Percentiles rank a stretch among this genome's conserved stretches.
Conservation (phyloP, 306 rosid species). For the Dalbergia cochinchinensis region DNA sequence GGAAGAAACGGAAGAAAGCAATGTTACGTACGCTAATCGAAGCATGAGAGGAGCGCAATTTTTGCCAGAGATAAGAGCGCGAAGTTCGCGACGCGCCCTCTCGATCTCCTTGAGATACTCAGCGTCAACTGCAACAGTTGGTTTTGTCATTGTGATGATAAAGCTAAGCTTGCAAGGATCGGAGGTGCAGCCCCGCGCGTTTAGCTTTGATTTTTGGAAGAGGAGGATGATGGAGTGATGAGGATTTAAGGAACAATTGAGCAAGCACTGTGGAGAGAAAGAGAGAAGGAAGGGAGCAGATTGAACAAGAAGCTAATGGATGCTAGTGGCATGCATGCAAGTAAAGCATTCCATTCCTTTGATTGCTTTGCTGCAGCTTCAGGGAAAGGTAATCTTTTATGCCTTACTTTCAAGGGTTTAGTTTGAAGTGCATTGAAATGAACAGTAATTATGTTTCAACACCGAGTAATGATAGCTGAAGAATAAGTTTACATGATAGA, state of each 20-base stretch:
- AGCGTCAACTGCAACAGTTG: conserved; percentile 40
- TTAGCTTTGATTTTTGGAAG: neutral
- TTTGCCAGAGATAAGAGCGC: conserved; percentile 68
- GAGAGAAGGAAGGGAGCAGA: neutral
- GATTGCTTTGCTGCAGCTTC: no score
- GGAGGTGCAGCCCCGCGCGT: neutral
- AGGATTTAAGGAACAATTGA: no score
- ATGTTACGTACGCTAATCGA: conserved; percentile 73
- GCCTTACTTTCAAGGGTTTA: no score
- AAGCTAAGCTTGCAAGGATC: no score
- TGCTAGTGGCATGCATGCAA: conserved; percentile 22
- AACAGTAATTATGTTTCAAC: no score
- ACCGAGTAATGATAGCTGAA: no score
- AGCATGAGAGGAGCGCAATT: conserved; percentile 90
- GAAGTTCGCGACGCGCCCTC: conserved; percentile 78
- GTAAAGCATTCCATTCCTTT: conserved; percentile 41
- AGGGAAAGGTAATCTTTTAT: no score
- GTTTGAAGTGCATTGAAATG: no score
- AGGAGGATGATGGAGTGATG: neutral
- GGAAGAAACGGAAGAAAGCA: conserved; percentile 12
- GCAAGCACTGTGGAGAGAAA: no score
- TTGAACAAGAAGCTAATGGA: conserved; percentile 13
- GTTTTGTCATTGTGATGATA: conserved; percentile 46
- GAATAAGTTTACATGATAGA: no score
- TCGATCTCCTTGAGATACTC: conserved; percentile 68